Base-by-base conservation (phyloP, 495 filamentous ascomycete species). In the Pyronema omphalodes region DNA sequence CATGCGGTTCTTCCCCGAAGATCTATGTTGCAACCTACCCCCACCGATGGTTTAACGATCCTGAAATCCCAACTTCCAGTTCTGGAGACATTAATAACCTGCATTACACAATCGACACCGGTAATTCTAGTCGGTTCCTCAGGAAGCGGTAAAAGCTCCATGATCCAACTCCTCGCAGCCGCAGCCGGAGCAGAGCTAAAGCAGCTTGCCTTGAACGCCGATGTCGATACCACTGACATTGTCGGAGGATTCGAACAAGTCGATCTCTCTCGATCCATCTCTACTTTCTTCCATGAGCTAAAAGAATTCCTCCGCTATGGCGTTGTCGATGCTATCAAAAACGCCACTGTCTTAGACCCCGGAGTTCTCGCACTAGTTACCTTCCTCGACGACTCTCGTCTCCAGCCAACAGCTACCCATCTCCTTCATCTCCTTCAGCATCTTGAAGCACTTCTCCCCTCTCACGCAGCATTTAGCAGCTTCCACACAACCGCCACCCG, bases 221-320 rank as follows among this genome's bases (percentile, higher is more conserved):
- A 96, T 57, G 84, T 89, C 47, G 93, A 99, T 67, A 85, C 89
- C 12, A 94, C 89, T 79, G 93, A 99, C 63, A 74, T 99, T 18
- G 83, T 99, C 51, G 93, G 93, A 58, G 88, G 91, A 0, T 99
- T 93, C 63, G 93, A 96, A 62, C 93, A 99, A 68, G 80, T 86
- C 36, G 88, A 96, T 65, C 75, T 85, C 48, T 70, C 79, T 34
- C 76, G 89, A 45, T 77, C 80, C 45, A 66, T 79, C 14, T 77
- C 76, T 62, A 69, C 58, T 52, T 77, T 73, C 56, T 70, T 75
- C 55, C 66, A 60, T 34, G 73, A 77, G 52, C 63, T 93, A 5
- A 67, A 71, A 14, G 60, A 69, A 0, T 75, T 74, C 49, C 67
- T 87, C 35, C 74, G 73, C 9, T 62, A 68, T 0, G 70, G 75